Evolutionary conservation across 148 eudicot genomes (phyloP).

Genomic region (Chenopodium berlandieri): DNA sequence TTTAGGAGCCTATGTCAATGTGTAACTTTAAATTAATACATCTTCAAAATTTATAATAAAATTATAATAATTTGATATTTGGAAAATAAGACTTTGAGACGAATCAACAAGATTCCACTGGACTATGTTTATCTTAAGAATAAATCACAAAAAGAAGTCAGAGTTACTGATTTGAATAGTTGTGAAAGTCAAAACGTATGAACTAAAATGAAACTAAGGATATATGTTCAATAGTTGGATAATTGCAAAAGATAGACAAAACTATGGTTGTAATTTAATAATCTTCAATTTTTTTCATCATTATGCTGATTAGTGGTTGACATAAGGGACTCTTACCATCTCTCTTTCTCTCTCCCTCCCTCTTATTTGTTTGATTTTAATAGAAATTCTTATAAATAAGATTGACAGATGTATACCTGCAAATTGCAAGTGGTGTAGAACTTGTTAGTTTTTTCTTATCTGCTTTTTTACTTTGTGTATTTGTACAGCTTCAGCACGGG

Average conservation of each 20-base stretch:
- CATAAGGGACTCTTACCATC: neutral
- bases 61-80: too few species aligned
- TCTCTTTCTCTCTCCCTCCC: neutral
- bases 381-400: neutral
- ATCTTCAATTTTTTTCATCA: neutral
- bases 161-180: neutral
- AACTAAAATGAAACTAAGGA: too few species aligned
- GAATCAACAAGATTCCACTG: too few species aligned
- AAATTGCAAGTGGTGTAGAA: neutral
- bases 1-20: too few species aligned
- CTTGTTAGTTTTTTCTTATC: neutral
- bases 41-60: too few species aligned
- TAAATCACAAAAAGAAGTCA: too few species aligned
- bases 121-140: too few species aligned
- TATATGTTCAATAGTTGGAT: neutral
- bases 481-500: conserved; percentile 28
- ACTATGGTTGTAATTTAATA: neutral
- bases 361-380: neutral
- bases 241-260: neutral
- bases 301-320: neutral
- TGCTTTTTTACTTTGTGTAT: neutral
- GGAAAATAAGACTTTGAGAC: too few species aligned
- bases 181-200: too few species aligned
- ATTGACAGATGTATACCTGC: neutral
- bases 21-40: too few species aligned